Evolutionary conservation across 1,284 basidiomycete species (phyloP), one percentile per base, ranked within the genome.

Genomic region (Ceratobasidium sp.): DNA sequence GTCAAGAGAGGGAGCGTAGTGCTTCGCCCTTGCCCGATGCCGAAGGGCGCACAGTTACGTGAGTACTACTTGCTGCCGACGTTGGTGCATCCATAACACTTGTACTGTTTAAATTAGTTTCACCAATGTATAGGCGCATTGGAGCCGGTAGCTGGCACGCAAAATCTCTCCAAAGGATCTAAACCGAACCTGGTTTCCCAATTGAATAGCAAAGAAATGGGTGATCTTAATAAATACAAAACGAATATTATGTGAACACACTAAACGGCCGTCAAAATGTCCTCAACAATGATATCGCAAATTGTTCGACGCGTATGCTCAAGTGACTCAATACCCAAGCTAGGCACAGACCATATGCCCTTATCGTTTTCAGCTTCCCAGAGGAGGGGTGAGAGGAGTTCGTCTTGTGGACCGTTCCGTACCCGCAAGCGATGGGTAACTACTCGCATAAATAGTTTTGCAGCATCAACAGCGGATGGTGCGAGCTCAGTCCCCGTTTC

Each of bases 261-360:
- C 47, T 37, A 73, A 51, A 73, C 69, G 13, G 69, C 42, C 3
- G 69, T 73, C 26, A 73, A 49, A 33, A 73, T 73, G 33, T 73
- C 69, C 58, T 73, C 69, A 17, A 73, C 33, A 26, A 73, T 73
- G 23, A 73, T 73, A 17, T 73, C 69, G 37, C 69, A 73, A 63
- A 73, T 73, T 20, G 69, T 61, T 13, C 69, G 69, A 17, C 69
- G 69, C 17, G 69, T 60, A 45, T 73, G 58, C 35, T 73, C 69
- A 15, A 73, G 23, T 28, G 42, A 37, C 33, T 73, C 69, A 4
- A 73, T 39, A 1, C 69, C 69, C 31, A 73, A 39, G 35, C 69
- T 73, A 28, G 69, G 69, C 13, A 73, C 20, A 26, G 69, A 73
- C 0, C 69, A 42, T 49, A 58, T 35, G 20, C 69, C 69, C 56